Percentiles rank a stretch among this genome's conserved stretches.
phyloP scores from a whole-genome alignment of 306 rosid species.

The Cucurbita ficifolia region DNA sequence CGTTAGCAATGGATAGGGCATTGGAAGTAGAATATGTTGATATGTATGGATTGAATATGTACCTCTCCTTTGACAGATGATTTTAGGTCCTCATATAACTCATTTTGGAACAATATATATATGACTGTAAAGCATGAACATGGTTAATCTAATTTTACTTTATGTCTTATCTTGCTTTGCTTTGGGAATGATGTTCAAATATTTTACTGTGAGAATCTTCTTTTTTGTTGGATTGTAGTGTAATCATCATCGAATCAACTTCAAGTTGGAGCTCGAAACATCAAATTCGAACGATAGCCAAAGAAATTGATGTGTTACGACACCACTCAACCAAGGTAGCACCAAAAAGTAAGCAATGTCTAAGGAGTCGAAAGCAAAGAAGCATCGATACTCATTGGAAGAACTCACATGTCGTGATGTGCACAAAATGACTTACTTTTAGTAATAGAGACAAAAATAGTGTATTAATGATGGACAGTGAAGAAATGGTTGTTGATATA shows the following conservation, averaged over 20 bases:
- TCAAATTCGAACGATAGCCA: background rate
- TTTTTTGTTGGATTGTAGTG: background rate
- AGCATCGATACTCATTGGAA: too few species aligned
- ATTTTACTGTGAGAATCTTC: background rate
- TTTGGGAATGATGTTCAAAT: background rate
- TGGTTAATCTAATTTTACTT: background rate
- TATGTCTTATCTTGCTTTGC: constrained; percentile 2
- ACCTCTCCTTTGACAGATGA: background rate
- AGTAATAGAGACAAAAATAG: too few species aligned
- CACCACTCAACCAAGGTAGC: too few species aligned
- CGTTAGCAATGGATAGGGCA: background rate
- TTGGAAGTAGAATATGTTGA: background rate
- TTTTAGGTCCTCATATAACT: background rate
- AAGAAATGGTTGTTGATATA: too few species aligned
- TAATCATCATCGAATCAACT: background rate
- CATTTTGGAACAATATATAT: background rate
- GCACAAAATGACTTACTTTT: too few species aligned
- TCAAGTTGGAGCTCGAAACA: background rate
- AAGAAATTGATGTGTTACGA: background rate
- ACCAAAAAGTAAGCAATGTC: too few species aligned
- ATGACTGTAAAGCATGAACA: background rate
- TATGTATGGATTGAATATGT: constrained; percentile 3
- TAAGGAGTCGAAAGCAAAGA: too few species aligned
- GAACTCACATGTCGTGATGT: too few species aligned
- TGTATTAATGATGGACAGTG: too few species aligned